Conservation (phyloP, 768 basidiomycete species). For the Xanthoconium purpureum region DNA sequence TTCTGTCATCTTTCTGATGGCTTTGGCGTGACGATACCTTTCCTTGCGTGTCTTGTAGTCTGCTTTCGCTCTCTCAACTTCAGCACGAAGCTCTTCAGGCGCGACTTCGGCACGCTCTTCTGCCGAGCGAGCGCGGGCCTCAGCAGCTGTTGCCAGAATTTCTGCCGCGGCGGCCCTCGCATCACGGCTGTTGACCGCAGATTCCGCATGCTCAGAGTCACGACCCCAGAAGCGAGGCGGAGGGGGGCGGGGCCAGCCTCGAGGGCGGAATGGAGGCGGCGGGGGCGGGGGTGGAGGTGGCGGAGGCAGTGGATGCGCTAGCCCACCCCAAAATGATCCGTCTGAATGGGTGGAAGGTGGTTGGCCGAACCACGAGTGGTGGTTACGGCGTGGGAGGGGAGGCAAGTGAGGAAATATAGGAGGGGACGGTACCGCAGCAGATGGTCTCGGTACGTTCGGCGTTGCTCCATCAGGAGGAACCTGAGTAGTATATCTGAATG, state of each 20-base stretch:
- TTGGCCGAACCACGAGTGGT: constrained; percentile 25
- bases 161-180: constrained; percentile 14
- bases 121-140: constrained; percentile 9
- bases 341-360: constrained; percentile 6
- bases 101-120: constrained; percentile 6
- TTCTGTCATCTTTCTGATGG: constrained; percentile 42
- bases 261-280: neutral
- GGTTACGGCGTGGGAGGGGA: constrained; percentile 18
- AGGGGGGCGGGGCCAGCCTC: constrained; percentile 27
- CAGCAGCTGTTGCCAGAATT: constrained; percentile 17
- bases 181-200: neutral
- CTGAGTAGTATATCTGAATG: neutral
- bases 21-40: constrained; percentile 57
- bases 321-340: constrained; percentile 18
- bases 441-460: constrained; percentile 5
- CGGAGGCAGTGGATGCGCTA: constrained; percentile 11
- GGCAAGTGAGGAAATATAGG: constrained; percentile 18
- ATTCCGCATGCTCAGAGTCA: neutral
- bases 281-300: constrained; percentile 22
- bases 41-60: constrained; percentile 71
- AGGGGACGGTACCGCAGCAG: constrained; percentile 9
- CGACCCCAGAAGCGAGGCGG: constrained; percentile 21
- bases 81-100: constrained; percentile 30
- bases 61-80: constrained; percentile 64
- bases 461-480: neutral